Percentiles rank a stretch among this genome's conserved stretches.
Evolutionary conservation across 345 rosid species (phyloP).

Genomic region (Pistacia vera): DNA sequence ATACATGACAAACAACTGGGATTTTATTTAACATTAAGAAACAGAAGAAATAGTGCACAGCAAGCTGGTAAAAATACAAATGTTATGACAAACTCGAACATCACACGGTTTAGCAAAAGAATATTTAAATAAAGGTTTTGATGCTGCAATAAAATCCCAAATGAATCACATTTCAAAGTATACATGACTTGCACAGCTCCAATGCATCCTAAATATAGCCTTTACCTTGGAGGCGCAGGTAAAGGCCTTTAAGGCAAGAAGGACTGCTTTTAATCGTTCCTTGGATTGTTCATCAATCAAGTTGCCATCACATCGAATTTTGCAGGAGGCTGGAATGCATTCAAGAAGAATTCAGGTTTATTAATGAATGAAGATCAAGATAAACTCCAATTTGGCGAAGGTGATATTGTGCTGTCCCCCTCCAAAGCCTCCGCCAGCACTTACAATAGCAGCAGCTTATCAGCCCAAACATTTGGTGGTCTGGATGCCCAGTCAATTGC

Average conservation of each 20-base stretch:
- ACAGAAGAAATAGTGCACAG: background rate
- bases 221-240: constrained; percentile 56
- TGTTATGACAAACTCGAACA: background rate
- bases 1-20: background rate
- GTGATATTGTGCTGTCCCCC: constrained; percentile 74
- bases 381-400: constrained; percentile 83
- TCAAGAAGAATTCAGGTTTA: constrained; percentile 74
- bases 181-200: background rate
- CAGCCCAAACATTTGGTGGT: constrained; percentile 76
- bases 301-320: constrained; percentile 79
- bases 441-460: constrained; percentile 79
- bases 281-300: constrained; percentile 52
- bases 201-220: constrained; percentile 17
- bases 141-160: background rate
- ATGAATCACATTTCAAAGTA: background rate
- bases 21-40: background rate
- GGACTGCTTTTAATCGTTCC: constrained; percentile 54
- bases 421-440: constrained; percentile 65
- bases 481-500: constrained; percentile 89
- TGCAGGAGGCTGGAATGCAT: constrained; percentile 72
- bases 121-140: background rate
- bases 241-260: constrained; percentile 59
- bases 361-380: constrained; percentile 88
- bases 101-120: background rate
- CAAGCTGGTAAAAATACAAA: background rate